These are phyloP conservation scores for Begonia masoniana DNA, from an alignment of 306 rosid species.

Conservation along the genomic window DNA sequence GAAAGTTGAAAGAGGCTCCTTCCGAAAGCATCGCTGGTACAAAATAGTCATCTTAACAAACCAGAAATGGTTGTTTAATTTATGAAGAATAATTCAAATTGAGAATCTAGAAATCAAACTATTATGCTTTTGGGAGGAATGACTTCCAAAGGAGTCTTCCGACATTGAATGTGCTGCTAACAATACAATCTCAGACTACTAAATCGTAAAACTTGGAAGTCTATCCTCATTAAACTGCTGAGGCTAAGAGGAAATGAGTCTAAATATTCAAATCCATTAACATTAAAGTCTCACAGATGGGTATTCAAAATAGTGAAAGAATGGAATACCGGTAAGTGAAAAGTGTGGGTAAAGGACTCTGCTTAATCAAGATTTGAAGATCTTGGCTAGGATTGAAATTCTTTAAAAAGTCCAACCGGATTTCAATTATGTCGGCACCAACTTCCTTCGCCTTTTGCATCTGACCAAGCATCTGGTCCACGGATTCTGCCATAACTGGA, in stretches of 20 bases:
- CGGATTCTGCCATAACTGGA: conserved; percentile 17
- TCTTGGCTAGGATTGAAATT: conserved; percentile 18
- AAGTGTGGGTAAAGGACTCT: conserved; percentile 23
- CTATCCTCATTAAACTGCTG: too few relatives aligned
- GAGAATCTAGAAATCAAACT: background rate
- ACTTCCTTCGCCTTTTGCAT: conserved; percentile 32
- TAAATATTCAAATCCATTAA: too few relatives aligned
- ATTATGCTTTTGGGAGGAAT: too few relatives aligned
- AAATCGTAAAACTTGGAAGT: too few relatives aligned
- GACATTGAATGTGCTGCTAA: too few relatives aligned
- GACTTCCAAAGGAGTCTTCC: too few relatives aligned
- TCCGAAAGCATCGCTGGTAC: too few relatives aligned
- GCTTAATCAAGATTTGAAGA: conserved; percentile 23
- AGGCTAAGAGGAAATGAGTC: too few relatives aligned
- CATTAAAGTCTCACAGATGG: too few relatives aligned
- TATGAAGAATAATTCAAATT: background rate
- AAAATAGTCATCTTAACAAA: background rate
- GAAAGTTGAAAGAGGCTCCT: too few relatives aligned
- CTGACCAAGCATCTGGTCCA: conserved; percentile 25
- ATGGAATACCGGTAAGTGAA: background rate
- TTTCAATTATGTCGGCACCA: conserved; percentile 34
- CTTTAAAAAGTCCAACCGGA: conserved; percentile 28
- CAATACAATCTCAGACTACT: too few relatives aligned
- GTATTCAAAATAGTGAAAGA: too few relatives aligned
- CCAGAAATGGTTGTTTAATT: background rate